Conservation (phyloP, 805 yeast genomes). For the Barnettozyma salicaria region DNA sequence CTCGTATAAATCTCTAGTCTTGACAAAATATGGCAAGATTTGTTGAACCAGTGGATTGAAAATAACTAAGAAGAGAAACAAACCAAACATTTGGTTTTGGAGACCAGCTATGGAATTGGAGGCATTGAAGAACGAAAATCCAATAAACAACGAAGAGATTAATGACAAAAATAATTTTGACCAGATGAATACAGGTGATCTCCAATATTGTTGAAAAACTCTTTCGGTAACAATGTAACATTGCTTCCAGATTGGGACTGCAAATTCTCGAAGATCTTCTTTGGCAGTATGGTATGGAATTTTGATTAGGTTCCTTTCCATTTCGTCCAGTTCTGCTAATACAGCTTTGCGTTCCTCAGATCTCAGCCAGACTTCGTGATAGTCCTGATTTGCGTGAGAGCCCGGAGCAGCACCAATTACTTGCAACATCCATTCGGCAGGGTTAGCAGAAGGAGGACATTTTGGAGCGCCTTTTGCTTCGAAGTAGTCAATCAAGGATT, state of each 20-base stretch:
- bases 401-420: slow-evolving; percentile 83
- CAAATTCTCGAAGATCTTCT: slow-evolving; percentile 36
- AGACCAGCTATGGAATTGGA: slow-evolving; percentile 57
- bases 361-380: slow-evolving; percentile 69
- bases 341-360: slow-evolving; percentile 59
- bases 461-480: slow-evolving; percentile 58
- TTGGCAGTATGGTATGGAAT: slow-evolving; percentile 28
- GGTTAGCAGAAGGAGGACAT: slow-evolving; percentile 68
- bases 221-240: slow-evolving; percentile 43
- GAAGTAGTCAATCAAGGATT: slow-evolving; percentile 55
- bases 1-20: slow-evolving; percentile 62
- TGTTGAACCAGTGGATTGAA: slow-evolving; percentile 57
- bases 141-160: slow-evolving; percentile 60
- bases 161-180: slow-evolving; percentile 49
- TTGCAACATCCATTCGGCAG: slow-evolving; percentile 91
- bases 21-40: slow-evolving; percentile 53
- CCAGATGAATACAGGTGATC: slow-evolving; percentile 61
- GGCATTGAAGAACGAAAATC: slow-evolving; percentile 71
- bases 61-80: slow-evolving; percentile 60
- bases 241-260: slow-evolving; percentile 39
- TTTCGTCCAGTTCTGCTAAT: slow-evolving; percentile 49
- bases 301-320: slow-evolving; percentile 56
- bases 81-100: slow-evolving; percentile 77
- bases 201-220: slow-evolving; percentile 59
- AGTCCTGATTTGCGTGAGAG: slow-evolving; percentile 65